Conservation (phyloP, 495 filamentous ascomycete genomes). For the Diplogelasinospora grovesii region DNA sequence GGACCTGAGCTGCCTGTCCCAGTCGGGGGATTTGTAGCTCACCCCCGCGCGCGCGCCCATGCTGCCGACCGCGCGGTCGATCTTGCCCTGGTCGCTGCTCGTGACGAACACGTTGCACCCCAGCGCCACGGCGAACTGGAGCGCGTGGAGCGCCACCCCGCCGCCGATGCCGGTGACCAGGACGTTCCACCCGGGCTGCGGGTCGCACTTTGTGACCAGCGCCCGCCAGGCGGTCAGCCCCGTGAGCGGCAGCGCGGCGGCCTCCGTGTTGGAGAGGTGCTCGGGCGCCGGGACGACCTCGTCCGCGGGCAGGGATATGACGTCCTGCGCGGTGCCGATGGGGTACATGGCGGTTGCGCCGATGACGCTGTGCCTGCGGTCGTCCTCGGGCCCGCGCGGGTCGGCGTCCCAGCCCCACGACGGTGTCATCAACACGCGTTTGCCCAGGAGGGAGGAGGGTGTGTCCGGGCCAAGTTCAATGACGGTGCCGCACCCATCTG, state of each 20-base stretch:
- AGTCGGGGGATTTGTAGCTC: conserved; percentile 55
- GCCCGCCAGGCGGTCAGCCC: conserved; percentile 88
- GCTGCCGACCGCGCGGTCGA: conserved; percentile 48
- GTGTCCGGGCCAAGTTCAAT: conserved; percentile 48
- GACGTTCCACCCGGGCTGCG: conserved; percentile 54
- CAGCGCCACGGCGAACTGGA: conserved; percentile 61
- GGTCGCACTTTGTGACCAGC: conserved; percentile 63
- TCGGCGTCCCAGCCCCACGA: conserved; percentile 65
- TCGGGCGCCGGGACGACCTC: conserved; percentile 70
- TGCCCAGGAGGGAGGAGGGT: conserved; percentile 37
- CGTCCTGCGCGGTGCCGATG: conserved; percentile 66
- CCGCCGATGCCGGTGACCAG: conserved; percentile 76
- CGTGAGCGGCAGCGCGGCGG: conserved; percentile 72
- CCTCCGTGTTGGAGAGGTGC: conserved; percentile 65
- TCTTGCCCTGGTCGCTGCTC: conserved; percentile 56
- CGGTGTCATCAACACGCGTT: conserved; percentile 70
- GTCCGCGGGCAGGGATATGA: conserved; percentile 55
- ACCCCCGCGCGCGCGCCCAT: conserved; percentile 67
- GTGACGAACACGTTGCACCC: conserved; percentile 67
- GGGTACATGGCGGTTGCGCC: conserved; percentile 60
- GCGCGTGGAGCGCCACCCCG: conserved; percentile 64
- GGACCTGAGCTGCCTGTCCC: conserved; percentile 59
- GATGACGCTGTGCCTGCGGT: conserved; percentile 54
- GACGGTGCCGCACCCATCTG: conserved; percentile 75
- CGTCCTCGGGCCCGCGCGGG: conserved; percentile 65